Base-by-base conservation (phyloP, 768 basidiomycete genomes). In the Candolleomyces aberdarensis region DNA sequence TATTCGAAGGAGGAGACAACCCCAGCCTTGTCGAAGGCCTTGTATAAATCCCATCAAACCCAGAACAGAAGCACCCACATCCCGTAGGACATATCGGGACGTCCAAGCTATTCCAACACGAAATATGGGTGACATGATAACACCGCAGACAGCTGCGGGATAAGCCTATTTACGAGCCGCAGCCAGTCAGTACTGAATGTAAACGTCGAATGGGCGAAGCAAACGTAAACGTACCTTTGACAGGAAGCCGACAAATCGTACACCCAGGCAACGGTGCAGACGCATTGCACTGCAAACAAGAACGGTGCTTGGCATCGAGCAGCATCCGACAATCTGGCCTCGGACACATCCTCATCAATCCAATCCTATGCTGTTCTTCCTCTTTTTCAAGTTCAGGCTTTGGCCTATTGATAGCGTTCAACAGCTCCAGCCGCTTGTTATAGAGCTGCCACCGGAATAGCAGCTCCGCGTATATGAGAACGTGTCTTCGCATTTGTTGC, bases 221-320 rank as follows among this genome's bases (percentile, higher is more conserved):
- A 29, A 0, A 22, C 26, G 26, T 26, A 20, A 4, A 69, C 78
- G 10, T 63, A 85, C 92, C 89, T 80, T 85, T 89, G 60, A 88
- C 85, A 6, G 89, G 87, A 32, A 93, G 80, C 52, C 90, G 81
- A 69, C 92, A 93, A 17, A 93, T 80, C 0, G 89, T 83, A 68
- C 92, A 94, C 6, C 72, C 72, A 1, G 85, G 75, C 69, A 78
- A 79, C 5, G 73, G 74, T 47, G 73, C 78, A n/a, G 75, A 72
- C 9, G 72, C 73, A 58, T 72, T 75, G 62, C 82, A 85, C 31
- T 72, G 67, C 26, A 72, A 66, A 67, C 85, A 90, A 1, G 71
- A 64, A 41, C 67, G 74, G 14, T 69, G 67, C 17, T 78, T 75
- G 0, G 72, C 66, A 3, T 69, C 68, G 17, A 80, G 65, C 8